These are phyloP conservation scores for Iberis pinnata DNA, from an alignment of 345 rosid species.

Conservation along the genomic window DNA sequence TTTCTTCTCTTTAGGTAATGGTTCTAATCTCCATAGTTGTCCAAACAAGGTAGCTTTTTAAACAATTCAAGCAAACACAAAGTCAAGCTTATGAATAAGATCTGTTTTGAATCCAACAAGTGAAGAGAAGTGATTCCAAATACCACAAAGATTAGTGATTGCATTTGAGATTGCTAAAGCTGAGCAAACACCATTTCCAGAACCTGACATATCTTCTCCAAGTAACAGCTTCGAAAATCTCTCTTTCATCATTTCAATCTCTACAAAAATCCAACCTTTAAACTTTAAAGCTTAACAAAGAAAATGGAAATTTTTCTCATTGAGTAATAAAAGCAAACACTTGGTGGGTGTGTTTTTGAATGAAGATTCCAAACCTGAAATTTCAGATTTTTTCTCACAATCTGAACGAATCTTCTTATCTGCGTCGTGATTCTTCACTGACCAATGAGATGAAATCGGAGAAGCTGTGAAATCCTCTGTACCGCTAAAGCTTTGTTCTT, in stretches of 20 bases:
- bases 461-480: conserved; percentile 62
- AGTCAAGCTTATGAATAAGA: too few species aligned
- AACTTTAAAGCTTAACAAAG: conserved; percentile 3
- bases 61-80: neutral
- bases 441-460: conserved; percentile 44
- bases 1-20: conserved; percentile 60
- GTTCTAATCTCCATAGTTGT: conserved; percentile 92
- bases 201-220: conserved; percentile 82
- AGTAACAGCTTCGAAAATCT: conserved; percentile 52
- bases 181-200: conserved; percentile 72
- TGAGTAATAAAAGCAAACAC: conserved; percentile 26
- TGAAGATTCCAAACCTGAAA: conserved; percentile 43
- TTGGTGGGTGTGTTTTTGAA: conserved; percentile 3
- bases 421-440: conserved; percentile 32
- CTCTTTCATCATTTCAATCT: conserved; percentile 57
- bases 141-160: conserved; percentile 45
- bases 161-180: conserved; percentile 66
- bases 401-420: conserved; percentile 39
- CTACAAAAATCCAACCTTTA: conserved; percentile 25
- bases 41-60: conserved; percentile 75
- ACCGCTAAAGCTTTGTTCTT: conserved; percentile 43
- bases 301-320: neutral
- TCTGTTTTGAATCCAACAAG: too few species aligned
- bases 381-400: conserved; percentile 29
- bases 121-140: too few species aligned